phyloP scores from a whole-genome alignment of 768 basidiomycete species.

The Amanita rubescens region DNA sequence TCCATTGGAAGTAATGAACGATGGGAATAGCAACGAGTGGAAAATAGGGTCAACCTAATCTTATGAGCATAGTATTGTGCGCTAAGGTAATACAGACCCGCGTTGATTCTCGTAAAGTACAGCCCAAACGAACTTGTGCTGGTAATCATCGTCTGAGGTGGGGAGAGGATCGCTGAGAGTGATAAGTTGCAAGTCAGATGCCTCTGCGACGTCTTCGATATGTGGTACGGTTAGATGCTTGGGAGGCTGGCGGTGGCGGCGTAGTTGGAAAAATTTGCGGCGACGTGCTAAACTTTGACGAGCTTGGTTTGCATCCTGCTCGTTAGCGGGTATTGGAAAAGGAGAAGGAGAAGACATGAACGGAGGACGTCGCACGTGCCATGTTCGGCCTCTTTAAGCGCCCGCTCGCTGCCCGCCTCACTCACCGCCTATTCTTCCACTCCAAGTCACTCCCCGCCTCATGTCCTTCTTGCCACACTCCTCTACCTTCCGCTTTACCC shows the following conservation, averaged over 20 bases:
- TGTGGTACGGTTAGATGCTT: not conserved
- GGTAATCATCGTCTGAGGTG: slow-evolving; percentile 21
- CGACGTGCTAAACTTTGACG: slow-evolving; percentile 35
- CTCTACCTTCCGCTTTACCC: slow-evolving; percentile 58
- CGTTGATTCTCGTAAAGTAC: slow-evolving; percentile 78
- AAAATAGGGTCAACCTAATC: slow-evolving; percentile 57
- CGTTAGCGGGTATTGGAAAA: slow-evolving; percentile 32
- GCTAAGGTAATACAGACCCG: slow-evolving; percentile 33
- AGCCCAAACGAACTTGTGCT: slow-evolving; percentile 68
- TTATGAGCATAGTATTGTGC: not conserved
- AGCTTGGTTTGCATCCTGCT: slow-evolving; percentile 36
- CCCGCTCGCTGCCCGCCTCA: not conserved
- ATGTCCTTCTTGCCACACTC: slow-evolving; percentile 60
- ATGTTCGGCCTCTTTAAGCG: not conserved
- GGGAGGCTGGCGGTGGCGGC: slow-evolving; percentile 5
- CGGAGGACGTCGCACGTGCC: slow-evolving; percentile 6
- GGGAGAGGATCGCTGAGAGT: slow-evolving; percentile 22
- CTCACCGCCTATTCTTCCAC: slow-evolving; percentile 6
- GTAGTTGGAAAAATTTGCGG: slow-evolving; percentile 26
- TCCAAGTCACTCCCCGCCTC: not conserved
- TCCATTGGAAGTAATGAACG: slow-evolving; percentile 64
- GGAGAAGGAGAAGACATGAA: slow-evolving; percentile 30
- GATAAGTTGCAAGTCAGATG: slow-evolving; percentile 17
- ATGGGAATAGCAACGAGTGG: slow-evolving; percentile 63
- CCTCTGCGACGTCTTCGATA: not conserved